A percentile compares a stretch with the other conserved stretches of the same genome.
phyloP scores from a whole-genome alignment of 2,329 filamentous ascomycete genomes.

The Trichoderma endophyticum region DNA sequence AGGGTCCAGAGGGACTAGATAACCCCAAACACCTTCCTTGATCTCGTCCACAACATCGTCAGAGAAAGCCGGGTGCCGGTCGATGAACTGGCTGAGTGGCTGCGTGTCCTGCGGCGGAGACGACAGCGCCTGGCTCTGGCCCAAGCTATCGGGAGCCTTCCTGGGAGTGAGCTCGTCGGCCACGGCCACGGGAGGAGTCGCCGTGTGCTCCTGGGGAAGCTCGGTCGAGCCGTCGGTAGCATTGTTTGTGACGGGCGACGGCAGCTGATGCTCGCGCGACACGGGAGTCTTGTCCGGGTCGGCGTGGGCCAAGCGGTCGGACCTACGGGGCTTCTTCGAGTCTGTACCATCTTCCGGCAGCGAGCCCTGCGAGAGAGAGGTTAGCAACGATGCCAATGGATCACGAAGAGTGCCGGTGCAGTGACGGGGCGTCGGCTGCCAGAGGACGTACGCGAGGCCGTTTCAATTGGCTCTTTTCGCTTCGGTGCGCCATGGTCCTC shows the following conservation, averaged over 20 bases:
- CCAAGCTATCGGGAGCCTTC: conserved; percentile 47
- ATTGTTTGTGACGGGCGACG: conserved; percentile 72
- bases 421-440: conserved; percentile 17
- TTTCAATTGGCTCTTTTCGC: conserved; percentile 82
- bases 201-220: conserved; percentile 63
- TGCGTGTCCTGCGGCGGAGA: conserved; percentile 63
- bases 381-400: conserved; percentile 26
- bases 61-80: conserved; percentile 66
- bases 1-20: conserved; percentile 77
- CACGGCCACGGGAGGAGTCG: conserved; percentile 62
- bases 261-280: conserved; percentile 65
- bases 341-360: conserved; percentile 62
- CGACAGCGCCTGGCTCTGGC: conserved; percentile 45
- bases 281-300: conserved; percentile 55
- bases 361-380: conserved; percentile 52
- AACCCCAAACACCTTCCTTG: conserved; percentile 90
- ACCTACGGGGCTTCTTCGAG: conserved; percentile 80
- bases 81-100: conserved; percentile 68
- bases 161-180: conserved; percentile 54
- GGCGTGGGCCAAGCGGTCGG: conserved; percentile 64
- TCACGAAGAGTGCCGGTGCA: neutral
- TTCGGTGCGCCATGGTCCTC: conserved; percentile 54
- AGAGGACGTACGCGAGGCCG: conserved; percentile 63
- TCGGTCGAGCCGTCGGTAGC: conserved; percentile 47
- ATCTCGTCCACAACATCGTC: conserved; percentile 84